Evolutionary conservation across 2,329 filamentous ascomycete species (phyloP), one percentile per base, ranked within the genome.

Genomic region (Cercospora sesami): DNA sequence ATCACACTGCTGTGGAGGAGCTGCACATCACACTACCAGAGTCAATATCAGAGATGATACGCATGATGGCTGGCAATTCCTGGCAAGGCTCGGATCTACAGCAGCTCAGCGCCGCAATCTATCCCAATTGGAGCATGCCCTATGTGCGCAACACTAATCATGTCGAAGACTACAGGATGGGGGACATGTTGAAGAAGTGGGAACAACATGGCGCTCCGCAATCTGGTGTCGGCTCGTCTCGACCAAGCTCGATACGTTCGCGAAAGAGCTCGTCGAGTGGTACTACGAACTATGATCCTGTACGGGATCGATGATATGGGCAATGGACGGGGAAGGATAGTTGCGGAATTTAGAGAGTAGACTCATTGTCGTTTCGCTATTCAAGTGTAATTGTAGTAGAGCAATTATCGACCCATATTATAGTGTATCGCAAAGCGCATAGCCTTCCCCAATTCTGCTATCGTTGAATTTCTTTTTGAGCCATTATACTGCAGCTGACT

Each of bases 101-200:
- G n/a, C 57, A 61, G 16, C 23, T 65, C 9, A 28, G 45, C 14
- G 30, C 57, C 4, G 53, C 42, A 4, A 51, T 31, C 8, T 65
- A 65, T 23, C 64, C 64, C 14, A 65, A 65, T n/a, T 61, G 64
- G 64, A 65, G 64, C 9, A 53, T 65, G 64, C 57, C 64, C 5
- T 42, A 61, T 10, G 57, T 65, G 4, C 26, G 45, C 8, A 21
- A 48, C 10, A 39, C 36, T 7, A 60, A 61, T 26, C 51, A 33
- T 1, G 64, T 61, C 18, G 64, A 65, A 42, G 58, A 65, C 10
- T 61, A 36, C 21, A 39, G 64, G 12, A 65, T 65, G 64, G 57
- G 57, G 7, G 42, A 60, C 6, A 60, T 61, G 55, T 21, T 65
- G 39, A 55, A 53, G 45, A 53, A 65, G 23, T 65, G 64, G 64